Evolutionary conservation across 345 rosid genomes (phyloP).

Genomic region (Acer campestre): DNA sequence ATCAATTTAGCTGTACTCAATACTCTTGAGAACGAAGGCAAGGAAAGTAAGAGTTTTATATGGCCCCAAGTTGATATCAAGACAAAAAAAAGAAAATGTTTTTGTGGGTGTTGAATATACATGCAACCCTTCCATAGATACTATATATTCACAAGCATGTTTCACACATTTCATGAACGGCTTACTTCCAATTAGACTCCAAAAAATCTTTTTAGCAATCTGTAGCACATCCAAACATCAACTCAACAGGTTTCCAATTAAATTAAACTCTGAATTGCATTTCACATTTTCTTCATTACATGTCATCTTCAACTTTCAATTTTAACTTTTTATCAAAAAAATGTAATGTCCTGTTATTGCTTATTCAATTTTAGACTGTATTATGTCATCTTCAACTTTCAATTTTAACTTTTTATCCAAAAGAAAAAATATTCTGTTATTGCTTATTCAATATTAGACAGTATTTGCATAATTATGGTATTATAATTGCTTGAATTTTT

Average conservation of each 20-base stretch:
- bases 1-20: background rate
- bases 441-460: background rate
- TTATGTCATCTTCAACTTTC: no score
- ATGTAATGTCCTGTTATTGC: no score
- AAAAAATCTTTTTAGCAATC: no score
- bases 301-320: background rate
- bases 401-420: no score
- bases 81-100: background rate
- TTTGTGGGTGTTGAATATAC: no score
- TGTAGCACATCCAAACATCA: background rate
- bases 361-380: no score
- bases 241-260: background rate
- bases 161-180: no score
- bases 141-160: no score
- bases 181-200: no score
- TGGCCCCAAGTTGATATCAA: background rate
- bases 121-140: no score
- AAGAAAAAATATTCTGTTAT: background rate
- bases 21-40: background rate
- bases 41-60: background rate
- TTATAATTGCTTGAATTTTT: no score
- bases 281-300: background rate
- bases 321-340: background rate
- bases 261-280: background rate
- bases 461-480: background rate